Percentiles rank a stretch among this genome's conserved stretches.
Conservation (phyloP, 768 basidiomycete species). For the Suillus alpinus region DNA sequence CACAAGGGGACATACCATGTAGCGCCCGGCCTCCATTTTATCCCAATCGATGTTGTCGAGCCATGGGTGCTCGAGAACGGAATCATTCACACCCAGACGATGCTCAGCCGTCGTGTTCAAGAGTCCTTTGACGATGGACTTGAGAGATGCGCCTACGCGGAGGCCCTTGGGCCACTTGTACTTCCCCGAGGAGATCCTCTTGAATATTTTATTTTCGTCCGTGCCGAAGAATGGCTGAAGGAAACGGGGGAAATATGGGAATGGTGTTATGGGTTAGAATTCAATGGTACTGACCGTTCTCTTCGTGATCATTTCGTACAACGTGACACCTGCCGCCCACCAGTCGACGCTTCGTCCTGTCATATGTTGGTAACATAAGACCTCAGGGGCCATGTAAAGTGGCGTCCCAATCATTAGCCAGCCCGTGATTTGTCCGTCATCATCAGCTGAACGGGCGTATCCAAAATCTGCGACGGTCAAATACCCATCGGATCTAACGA, state of each 20-base stretch:
- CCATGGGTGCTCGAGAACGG: conserved; percentile 44
- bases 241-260: background rate
- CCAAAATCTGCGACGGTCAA: conserved; percentile 54
- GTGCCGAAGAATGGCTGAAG: conserved; percentile 13
- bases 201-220: conserved; percentile 23
- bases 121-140: conserved; percentile 41
- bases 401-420: conserved; percentile 45
- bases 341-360: conserved; percentile 44
- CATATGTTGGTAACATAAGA: conserved; percentile 20
- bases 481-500: conserved; percentile 56
- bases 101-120: conserved; percentile 27
- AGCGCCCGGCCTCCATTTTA: conserved; percentile 40
- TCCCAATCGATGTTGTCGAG: conserved; percentile 45
- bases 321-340: conserved; percentile 50
- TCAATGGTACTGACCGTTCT: conserved; percentile 26
- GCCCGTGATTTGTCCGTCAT: conserved; percentile 11
- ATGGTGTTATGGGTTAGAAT: background rate
- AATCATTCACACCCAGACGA: conserved; percentile 39
- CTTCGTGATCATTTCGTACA: conserved; percentile 53
- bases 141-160: conserved; percentile 38
- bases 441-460: conserved; percentile 22
- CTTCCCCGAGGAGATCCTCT: conserved; percentile 22
- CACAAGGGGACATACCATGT: conserved; percentile 38
- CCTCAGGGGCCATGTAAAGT: conserved; percentile 51
- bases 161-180: conserved; percentile 39